Base-by-base conservation (phyloP, 306 rosid genomes). In the Quillaja saponaria region DNA sequence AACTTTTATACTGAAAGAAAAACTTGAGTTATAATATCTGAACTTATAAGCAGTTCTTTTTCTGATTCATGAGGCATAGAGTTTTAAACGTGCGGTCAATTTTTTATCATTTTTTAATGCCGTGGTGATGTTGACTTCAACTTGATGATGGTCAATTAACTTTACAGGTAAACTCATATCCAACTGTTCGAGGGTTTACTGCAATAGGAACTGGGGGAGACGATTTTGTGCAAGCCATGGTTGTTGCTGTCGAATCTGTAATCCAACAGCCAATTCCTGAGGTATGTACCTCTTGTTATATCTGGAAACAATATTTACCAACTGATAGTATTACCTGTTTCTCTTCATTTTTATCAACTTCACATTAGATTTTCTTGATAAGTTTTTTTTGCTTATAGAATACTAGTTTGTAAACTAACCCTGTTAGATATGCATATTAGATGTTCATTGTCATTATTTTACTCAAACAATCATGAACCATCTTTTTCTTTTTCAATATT, bases 141-240 rank as follows among this genome's bases (percentile, higher is more conserved):
- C 2, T 51, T 20, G n/a, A n/a, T 14, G 18, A 37, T 45, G 18
- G n/a, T n/a, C n/a, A n/a, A n/a, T n/a, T n/a, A n/a, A n/a, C n/a
- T n/a, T n/a, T n/a, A n/a, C 55, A 94, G 99, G 97, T 89, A 41
- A 94, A 94, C 58, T 87, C 97, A 19, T 94, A 94, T 65, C 97
- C 99, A 37, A 87, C 94, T 20, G 96, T 76, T 58, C 52, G 97
- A 78, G 96, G 95, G 1, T 94, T 94, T 57, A 94, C 99, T 5
- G 99, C 99, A 3, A 94, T 94, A 55, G 99, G 97, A 64, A 89
- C 91, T 1, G 96, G 96, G 61, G 95, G 95, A 13, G 91, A 90
- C 48, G 96, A 90, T 49, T 90, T 90, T 58, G 96, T 90, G 73
- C 95, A 86, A 58, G 82, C 96, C 40, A 90, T 90, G 96, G 87